A percentile compares a stretch with the other conserved stretches of the same genome.
Conservation (phyloP, 2,329 filamentous ascomycete species). For the Tolypocladium paradoxum region DNA sequence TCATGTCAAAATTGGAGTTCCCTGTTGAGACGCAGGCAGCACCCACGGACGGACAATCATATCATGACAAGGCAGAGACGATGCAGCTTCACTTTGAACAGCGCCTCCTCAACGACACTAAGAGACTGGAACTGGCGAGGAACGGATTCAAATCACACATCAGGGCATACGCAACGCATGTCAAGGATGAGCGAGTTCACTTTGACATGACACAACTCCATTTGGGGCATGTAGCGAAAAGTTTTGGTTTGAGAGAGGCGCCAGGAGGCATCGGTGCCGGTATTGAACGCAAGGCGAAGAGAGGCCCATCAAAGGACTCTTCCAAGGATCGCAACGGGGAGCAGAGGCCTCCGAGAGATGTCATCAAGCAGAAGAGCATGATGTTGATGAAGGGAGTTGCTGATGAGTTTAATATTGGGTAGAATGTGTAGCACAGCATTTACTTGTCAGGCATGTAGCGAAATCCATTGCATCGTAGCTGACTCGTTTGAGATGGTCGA, state of each 20-base stretch:
- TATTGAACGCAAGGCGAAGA: conserved; percentile 35
- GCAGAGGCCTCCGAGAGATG: conserved; percentile 24
- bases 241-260: conserved; percentile 79
- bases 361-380: conserved; percentile 49
- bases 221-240: conserved; percentile 87
- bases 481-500: not conserved
- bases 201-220: conserved; percentile 92
- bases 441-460: not conserved
- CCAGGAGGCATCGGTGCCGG: conserved; percentile 68
- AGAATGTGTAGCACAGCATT: conserved; percentile 4
- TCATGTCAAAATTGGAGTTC: conserved; percentile 48
- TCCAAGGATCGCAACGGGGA: conserved; percentile 18
- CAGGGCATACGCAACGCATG: conserved; percentile 88
- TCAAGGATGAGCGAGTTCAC: conserved; percentile 69
- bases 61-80: conserved; percentile 42
- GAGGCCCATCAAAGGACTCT: conserved; percentile 10
- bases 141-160: conserved; percentile 88
- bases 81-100: conserved; percentile 51
- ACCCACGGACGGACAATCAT: conserved; percentile 29
- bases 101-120: conserved; percentile 47
- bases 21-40: conserved; percentile 57
- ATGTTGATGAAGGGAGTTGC: conserved; percentile 55
- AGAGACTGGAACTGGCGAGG: conserved; percentile 68
- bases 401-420: conserved; percentile 60
- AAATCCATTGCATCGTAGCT: not conserved